These are phyloP conservation scores for Naganishia friedmannii DNA, from an alignment of 768 basidiomycete genomes.

Conservation along the genomic window DNA sequence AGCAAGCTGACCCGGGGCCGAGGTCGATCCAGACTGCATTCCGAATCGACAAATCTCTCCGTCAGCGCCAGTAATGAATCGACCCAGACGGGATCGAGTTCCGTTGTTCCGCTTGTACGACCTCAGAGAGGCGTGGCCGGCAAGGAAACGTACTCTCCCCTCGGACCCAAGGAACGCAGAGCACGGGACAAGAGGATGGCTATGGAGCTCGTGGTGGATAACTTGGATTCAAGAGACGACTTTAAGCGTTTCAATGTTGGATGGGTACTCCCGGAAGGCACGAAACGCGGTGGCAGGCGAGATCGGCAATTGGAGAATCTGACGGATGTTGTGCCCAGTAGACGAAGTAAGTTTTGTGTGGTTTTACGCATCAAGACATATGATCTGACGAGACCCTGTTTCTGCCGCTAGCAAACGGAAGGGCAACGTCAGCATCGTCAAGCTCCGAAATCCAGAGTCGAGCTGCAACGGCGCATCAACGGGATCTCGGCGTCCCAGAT, in stretches of 20 bases:
- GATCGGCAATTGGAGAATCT: slow-evolving; percentile 53
- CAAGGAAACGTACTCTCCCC: slow-evolving; percentile 34
- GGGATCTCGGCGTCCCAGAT: not conserved
- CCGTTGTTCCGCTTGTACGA: slow-evolving; percentile 22
- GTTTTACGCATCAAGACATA: not conserved
- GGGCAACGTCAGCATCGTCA: slow-evolving; percentile 11
- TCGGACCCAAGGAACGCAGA: slow-evolving; percentile 44
- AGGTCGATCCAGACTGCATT: not conserved
- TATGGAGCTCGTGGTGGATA: slow-evolving; percentile 60
- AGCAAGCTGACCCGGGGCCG: not conserved
- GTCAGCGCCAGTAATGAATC: not conserved
- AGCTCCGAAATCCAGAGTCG: not conserved
- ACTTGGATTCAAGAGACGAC: slow-evolving; percentile 67
- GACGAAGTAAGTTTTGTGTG: slow-evolving; percentile 51
- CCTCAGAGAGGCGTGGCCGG: slow-evolving; percentile 43
- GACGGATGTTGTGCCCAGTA: slow-evolving; percentile 5
- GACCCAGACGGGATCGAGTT: not conserved
- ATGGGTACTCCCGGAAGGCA: slow-evolving; percentile 78
- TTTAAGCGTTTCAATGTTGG: slow-evolving; percentile 81
- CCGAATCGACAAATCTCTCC: not conserved
- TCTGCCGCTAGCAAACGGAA: slow-evolving; percentile 54
- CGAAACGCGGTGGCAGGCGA: slow-evolving; percentile 64
- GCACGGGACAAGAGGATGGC: slow-evolving; percentile 35
- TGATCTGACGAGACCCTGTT: slow-evolving; percentile 16
- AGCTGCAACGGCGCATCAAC: not conserved